Evolutionary conservation across 352 stramenopile species (phyloP).

Genomic region (Pythium phragmitis): DNA sequence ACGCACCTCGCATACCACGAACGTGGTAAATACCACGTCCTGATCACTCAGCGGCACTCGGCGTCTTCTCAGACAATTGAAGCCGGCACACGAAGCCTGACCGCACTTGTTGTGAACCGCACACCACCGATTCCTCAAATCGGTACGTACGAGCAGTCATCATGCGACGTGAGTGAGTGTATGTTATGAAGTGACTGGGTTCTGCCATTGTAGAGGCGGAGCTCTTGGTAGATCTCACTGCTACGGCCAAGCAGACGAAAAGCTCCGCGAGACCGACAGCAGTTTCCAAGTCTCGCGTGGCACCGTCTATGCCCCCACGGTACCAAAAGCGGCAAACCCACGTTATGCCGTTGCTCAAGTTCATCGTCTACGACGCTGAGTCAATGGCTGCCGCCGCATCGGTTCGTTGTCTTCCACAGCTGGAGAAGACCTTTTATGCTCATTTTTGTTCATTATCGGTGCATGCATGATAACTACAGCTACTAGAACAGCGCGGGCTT

Average conservation of each 20-base stretch:
- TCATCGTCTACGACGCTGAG: slow-evolving; percentile 16
- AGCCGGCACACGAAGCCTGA: neutral
- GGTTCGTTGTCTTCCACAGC: slow-evolving; percentile 1
- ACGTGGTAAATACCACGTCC: slow-evolving; percentile 43
- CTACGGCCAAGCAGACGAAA: neutral
- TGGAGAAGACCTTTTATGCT: neutral
- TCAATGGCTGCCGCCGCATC: slow-evolving; percentile 12
- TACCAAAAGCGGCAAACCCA: neutral
- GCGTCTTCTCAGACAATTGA: neutral
- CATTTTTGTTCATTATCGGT: neutral
- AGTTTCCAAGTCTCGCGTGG: neutral
- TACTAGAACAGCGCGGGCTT: slow-evolving; percentile 15
- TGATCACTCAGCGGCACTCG: slow-evolving; percentile 21
- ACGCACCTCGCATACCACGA: slow-evolving; percentile 33
- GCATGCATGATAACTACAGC: neutral
- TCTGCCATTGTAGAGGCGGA: slow-evolving; percentile 15
- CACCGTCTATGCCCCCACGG: too few relatives aligned
- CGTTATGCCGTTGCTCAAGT: slow-evolving; percentile 2
- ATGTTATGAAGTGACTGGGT: neutral
- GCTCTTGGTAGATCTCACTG: slow-evolving; percentile 12
- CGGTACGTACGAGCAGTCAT: slow-evolving; percentile 29
- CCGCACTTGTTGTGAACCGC: slow-evolving; percentile 58
- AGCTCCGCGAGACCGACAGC: neutral
- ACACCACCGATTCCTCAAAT: slow-evolving; percentile 49
- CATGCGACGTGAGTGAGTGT: neutral